Evolutionary conservation across 23 red algal genomes (phyloP).

Genomic region (Pyropia yezoensis): DNA sequence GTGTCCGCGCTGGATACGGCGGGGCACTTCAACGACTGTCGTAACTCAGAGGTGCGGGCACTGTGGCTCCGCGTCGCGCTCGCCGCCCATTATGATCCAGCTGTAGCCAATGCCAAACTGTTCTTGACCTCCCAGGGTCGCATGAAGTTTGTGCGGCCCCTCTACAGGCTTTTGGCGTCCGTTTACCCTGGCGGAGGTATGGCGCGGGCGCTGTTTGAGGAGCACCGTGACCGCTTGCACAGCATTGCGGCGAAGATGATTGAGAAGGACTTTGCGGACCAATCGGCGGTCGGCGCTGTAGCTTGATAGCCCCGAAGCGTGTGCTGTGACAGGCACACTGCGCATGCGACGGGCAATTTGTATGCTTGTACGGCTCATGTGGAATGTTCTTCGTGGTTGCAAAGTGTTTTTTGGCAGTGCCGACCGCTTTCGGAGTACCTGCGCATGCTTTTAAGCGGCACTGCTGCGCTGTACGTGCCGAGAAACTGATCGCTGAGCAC

Average conservation of each 20-base stretch:
- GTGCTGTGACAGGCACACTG: too few relatives aligned
- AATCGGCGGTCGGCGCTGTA: slow-evolving; percentile 3
- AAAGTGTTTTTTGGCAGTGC: too few relatives aligned
- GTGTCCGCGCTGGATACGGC: slow-evolving; percentile 8
- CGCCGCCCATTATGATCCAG: slow-evolving; percentile 20
- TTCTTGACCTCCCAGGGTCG: slow-evolving; percentile 53
- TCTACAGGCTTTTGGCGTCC: slow-evolving; percentile 34
- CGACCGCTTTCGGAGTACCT: too few relatives aligned
- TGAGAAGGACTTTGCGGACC: slow-evolving; percentile 29
- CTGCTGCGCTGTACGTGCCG: too few relatives aligned
- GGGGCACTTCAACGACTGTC: slow-evolving; percentile 8
- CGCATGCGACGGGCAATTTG: too few relatives aligned
- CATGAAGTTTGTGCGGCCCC: slow-evolving; percentile 56
- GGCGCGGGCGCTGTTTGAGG: slow-evolving; percentile 32
- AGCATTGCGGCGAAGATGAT: slow-evolving; percentile 60
- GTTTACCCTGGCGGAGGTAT: slow-evolving; percentile 19
- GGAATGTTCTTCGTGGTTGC: too few relatives aligned
- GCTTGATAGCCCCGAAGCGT: not conserved
- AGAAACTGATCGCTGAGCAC: too few relatives aligned
- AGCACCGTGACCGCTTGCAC: slow-evolving; percentile 28
- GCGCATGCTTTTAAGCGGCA: too few relatives aligned
- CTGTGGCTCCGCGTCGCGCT: slow-evolving; percentile 41
- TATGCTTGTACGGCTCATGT: too few relatives aligned
- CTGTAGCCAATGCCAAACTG: slow-evolving; percentile 28
- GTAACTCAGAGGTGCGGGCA: slow-evolving; percentile 54